Conservation (phyloP, 2,329 filamentous ascomycete species). For the Aureobasidium sp. region DNA sequence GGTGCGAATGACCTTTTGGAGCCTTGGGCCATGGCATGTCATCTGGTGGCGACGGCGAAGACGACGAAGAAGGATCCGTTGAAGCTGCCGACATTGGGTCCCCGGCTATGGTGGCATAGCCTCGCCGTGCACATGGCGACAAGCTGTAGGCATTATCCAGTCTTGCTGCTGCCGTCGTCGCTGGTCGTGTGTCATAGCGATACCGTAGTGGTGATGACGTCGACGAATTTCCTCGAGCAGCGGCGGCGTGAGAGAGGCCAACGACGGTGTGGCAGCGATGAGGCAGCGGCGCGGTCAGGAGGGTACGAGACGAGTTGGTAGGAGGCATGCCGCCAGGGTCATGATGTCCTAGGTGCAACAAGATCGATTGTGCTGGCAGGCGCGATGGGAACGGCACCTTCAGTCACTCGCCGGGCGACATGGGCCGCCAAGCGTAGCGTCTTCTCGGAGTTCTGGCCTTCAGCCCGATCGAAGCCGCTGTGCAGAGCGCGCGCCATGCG, state of each 20-base stretch:
- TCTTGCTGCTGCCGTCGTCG: not conserved
- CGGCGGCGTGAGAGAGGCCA: not conserved
- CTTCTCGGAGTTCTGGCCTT: not conserved
- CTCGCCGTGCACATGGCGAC: not conserved
- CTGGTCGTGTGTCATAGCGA: not conserved
- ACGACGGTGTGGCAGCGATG: not conserved
- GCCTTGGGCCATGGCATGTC: slow-evolving; percentile 27
- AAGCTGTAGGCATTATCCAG: not conserved
- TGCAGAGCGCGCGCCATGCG: not conserved
- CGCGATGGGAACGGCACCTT: not conserved
- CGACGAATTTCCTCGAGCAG: slow-evolving; percentile 1
- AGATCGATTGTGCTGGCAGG: not conserved
- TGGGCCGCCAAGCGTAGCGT: not conserved
- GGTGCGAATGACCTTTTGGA: slow-evolving; percentile 38
- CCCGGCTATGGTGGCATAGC: slow-evolving; percentile 29
- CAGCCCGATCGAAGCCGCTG: not conserved
- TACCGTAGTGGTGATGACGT: slow-evolving; percentile 7
- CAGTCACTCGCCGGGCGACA: not conserved
- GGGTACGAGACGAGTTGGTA: not conserved
- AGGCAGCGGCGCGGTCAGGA: slow-evolving; percentile 8
- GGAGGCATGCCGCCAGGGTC: slow-evolving; percentile 5
- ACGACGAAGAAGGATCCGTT: slow-evolving; percentile 11
- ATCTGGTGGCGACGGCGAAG: slow-evolving; percentile 21
- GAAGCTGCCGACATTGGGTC: slow-evolving; percentile 16
- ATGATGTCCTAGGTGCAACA: not conserved